These are phyloP conservation scores for Porodaedalea pini DNA, from an alignment of 1,284 basidiomycete genomes.

Conservation along the genomic window DNA sequence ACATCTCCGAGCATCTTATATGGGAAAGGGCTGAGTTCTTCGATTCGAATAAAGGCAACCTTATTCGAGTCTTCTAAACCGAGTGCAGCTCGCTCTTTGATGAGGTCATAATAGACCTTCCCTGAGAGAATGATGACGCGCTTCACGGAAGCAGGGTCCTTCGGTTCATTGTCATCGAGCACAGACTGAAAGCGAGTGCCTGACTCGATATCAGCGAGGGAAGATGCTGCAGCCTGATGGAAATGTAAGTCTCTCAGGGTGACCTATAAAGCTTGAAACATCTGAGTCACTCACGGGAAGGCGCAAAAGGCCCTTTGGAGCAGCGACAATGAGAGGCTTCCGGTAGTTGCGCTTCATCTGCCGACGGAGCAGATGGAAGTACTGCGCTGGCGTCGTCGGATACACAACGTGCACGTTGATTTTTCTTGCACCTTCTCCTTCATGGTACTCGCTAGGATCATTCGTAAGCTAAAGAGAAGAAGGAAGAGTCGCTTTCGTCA, in stretches of 20 bases:
- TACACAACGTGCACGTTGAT: conserved; percentile 81
- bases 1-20: conserved; percentile 49
- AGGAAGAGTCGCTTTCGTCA: background rate
- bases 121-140: conserved; percentile 68
- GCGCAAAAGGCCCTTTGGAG: conserved; percentile 79
- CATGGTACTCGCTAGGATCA: conserved; percentile 51
- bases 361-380: conserved; percentile 83
- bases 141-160: conserved; percentile 37
- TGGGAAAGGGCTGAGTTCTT: conserved; percentile 86
- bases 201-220: conserved; percentile 58
- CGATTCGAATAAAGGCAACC: conserved; percentile 72
- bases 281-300: conserved; percentile 54
- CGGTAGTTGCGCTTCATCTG: conserved; percentile 83
- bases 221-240: conserved; percentile 68
- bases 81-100: conserved; percentile 58
- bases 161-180: conserved; percentile 48
- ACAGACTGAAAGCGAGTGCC: conserved; percentile 72
- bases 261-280: background rate
- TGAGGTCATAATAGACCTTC: conserved; percentile 85
- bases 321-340: conserved; percentile 80
- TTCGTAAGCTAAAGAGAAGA: conserved; percentile 55
- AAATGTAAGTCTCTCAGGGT: conserved; percentile 8
- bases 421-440: conserved; percentile 39
- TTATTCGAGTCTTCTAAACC: conserved; percentile 38
- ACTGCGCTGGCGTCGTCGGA: conserved; percentile 85